These are phyloP conservation scores for Podospora tetraspora DNA, from an alignment of 495 filamentous ascomycete genomes.

Conservation along the genomic window DNA sequence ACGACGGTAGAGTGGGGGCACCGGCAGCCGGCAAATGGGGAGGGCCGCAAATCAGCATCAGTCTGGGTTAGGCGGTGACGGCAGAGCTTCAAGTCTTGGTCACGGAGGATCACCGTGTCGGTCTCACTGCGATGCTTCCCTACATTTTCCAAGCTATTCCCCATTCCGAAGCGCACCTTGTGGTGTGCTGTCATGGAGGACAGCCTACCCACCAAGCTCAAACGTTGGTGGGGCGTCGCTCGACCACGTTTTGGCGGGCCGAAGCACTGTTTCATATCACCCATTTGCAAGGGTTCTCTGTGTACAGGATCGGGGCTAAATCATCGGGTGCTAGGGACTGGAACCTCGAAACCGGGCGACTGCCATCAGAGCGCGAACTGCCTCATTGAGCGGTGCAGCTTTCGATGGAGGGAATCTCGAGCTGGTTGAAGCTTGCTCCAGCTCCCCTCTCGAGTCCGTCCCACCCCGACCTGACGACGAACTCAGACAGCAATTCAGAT, in stretches of 20 bases:
- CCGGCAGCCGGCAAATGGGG: constrained; percentile 14
- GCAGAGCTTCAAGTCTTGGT: background rate
- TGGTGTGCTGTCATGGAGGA: background rate
- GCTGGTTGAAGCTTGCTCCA: background rate
- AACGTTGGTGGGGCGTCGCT: constrained; percentile 30
- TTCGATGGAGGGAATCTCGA: background rate
- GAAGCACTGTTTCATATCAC: constrained; percentile 37
- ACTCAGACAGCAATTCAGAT: background rate
- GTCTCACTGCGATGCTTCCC: background rate
- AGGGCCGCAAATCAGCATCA: constrained; percentile 23
- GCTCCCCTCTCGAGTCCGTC: background rate
- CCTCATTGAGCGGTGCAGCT: background rate
- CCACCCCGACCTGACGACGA: background rate
- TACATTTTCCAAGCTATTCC: background rate
- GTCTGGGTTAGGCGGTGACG: constrained; percentile 6
- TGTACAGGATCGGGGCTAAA: constrained; percentile 17
- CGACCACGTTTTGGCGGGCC: constrained; percentile 32
- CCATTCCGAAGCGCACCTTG: background rate
- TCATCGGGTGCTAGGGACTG: constrained; percentile 15
- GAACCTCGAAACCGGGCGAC: constrained; percentile 25
- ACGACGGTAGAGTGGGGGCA: constrained; percentile 14
- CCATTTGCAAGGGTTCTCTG: constrained; percentile 19
- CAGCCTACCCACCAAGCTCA: constrained; percentile 18
- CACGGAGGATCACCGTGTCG: background rate
- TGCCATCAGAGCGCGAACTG: constrained; percentile 3